Base-by-base conservation (phyloP, 2,329 filamentous ascomycete species). In the Botrytis elliptica region DNA sequence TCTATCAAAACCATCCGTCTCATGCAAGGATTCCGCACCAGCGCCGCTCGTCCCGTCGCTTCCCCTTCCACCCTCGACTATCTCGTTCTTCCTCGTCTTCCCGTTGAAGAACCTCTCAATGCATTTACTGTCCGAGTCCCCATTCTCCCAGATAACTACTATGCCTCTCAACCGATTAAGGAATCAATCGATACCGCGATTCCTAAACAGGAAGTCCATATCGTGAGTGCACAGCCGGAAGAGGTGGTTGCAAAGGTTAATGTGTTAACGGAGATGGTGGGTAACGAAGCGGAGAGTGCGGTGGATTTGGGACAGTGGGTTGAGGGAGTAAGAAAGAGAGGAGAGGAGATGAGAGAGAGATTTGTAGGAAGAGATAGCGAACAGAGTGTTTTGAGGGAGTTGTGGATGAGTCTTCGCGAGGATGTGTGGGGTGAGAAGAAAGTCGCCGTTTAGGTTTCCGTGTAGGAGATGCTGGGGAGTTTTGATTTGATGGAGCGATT, bases 11-110 rank as follows among this genome's bases (percentile, higher is more conserved):
- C 83, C 74, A 83, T 86, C 78, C 89, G 88, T 59, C 82, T 91
- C 73, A 91, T 91, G 89, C 89, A 91, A 83, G 88, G 87, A 79
- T 90, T 91, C 84, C 83, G 84, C 78, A 85, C 85, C 36, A 84
- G 86, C 29, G 82, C 84, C 4, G 81, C 86, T 25, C 77, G 81
- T 18, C 79, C 83, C 42, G 77, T 82, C n/a, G 75, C 79, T 5
- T 73, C 79, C 67, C 78, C 81, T 73, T 55, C 65, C 7, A 78
- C 79, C 38, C 79, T 81, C 84, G 68, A 90, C 82, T 84, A 83
- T 79, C 83, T 86, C 75, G 81, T 88, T 75, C 84, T 91, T 73
- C 89, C 89, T 40, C 80, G 83, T 73, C 81, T 85, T 20, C 81
- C 83, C 68, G 78, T 29, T 29, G 25, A 81, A 63, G 75, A 80